Evolutionary conservation across 306 rosid genomes (phyloP).

Genomic region (Casuarina cunninghamiana): DNA sequence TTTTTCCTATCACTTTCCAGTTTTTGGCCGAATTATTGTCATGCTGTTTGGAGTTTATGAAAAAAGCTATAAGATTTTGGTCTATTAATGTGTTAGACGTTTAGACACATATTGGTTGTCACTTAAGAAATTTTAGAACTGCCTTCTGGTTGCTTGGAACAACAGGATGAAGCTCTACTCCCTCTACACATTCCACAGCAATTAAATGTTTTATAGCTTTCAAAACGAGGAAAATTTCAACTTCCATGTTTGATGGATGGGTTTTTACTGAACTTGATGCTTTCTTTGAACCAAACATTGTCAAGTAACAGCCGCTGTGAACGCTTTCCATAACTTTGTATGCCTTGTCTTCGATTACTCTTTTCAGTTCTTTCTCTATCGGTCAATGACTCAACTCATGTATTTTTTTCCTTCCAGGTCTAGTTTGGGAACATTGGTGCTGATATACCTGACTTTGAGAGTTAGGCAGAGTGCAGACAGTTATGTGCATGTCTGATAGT

Average conservation of each 20-base stretch:
- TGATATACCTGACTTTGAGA: conserved; percentile 83
- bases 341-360: not conserved
- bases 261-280: not conserved
- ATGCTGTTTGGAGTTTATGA: not conserved
- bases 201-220: not conserved
- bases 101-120: not conserved
- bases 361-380: not conserved
- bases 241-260: not conserved
- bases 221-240: not conserved
- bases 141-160: not conserved
- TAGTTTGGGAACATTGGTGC: conserved; percentile 82
- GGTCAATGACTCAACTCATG: conserved; percentile 23
- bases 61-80: not conserved
- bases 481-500: conserved; percentile 42
- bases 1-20: not conserved
- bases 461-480: conserved; percentile 62
- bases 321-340: not conserved
- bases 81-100: not conserved
- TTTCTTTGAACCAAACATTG: not conserved
- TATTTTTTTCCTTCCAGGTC: conserved; percentile 53
- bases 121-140: not conserved
- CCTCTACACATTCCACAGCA: not conserved
- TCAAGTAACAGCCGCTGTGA: not conserved
- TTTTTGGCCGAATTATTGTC: not conserved
- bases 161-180: not conserved